Percentiles rank a stretch among this genome's conserved stretches.
Evolutionary conservation across 225 moss, liverwort and hornwort species (phyloP).

Genomic region (Marchantia paleacea): DNA sequence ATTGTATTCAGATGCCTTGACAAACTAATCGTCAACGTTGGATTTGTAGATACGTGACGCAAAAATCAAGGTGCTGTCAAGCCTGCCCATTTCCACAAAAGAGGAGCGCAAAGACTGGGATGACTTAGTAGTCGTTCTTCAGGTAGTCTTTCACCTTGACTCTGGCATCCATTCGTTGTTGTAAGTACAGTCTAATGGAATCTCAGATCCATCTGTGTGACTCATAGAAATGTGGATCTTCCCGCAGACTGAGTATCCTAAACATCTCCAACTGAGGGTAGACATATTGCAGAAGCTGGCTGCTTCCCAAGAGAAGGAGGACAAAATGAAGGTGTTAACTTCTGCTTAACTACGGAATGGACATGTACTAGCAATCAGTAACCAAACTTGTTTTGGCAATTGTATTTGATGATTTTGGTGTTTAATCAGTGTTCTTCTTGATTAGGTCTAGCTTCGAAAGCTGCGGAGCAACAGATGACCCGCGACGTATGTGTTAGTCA

Average conservation of each 20-base stretch:
- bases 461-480: background rate
- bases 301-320: conserved; percentile 63
- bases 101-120: conserved; percentile 94
- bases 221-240: conserved; percentile 4
- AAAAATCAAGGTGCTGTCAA: conserved; percentile 78
- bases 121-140: conserved; percentile 58
- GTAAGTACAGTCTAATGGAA: no score
- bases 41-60: conserved; percentile 79
- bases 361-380: background rate
- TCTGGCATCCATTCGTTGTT: background rate
- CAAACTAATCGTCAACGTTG: background rate
- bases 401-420: background rate
- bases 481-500: no score
- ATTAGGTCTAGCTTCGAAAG: background rate
- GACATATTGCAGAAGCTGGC: conserved; percentile 72
- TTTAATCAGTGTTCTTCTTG: background rate
- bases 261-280: conserved; percentile 74
- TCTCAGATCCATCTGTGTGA: background rate
- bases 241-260: conserved; percentile 67
- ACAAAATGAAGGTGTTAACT: conserved; percentile 54
- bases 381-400: no score
- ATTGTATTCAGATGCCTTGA: background rate
- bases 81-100: conserved; percentile 57
- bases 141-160: conserved; percentile 38
- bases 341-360: no score